Evolutionary conservation across 306 rosid genomes (phyloP).

Genomic region (Pterocarpus macrocarpus): DNA sequence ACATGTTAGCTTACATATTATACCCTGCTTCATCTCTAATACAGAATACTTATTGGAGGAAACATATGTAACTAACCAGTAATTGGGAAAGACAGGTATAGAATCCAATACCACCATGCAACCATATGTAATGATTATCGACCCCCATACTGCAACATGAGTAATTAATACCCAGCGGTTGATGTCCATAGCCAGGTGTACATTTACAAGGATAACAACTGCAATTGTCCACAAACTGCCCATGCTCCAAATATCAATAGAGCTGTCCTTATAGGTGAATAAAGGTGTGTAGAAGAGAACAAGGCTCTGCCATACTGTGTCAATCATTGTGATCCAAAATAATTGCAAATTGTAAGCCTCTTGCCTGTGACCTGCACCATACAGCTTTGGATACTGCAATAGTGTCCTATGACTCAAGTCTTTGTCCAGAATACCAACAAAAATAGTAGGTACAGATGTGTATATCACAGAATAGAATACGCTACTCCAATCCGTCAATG

Average conservation of each 20-base stretch:
- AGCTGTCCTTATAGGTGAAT: conserved; percentile 80
- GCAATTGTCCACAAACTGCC: conserved; percentile 98
- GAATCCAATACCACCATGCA: conserved; percentile 92
- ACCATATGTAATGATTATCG: conserved; percentile 82
- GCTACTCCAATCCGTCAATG: conserved; percentile 98
- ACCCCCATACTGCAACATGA: conserved; percentile 95
- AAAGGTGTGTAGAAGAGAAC: conserved; percentile 84
- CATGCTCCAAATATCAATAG: conserved; percentile 94
- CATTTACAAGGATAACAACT: conserved; percentile 91
- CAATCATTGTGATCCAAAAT: conserved; percentile 94
- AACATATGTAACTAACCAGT: conserved; percentile 75
- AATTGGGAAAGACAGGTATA: conserved; percentile 81
- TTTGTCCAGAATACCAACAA: conserved; percentile 96
- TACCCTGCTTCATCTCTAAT: conserved; percentile 24
- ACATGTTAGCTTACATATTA: conserved; percentile 48
- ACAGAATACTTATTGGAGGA: conserved; percentile 35
- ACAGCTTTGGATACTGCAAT: conserved; percentile 78
- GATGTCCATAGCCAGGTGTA: conserved; percentile 95
- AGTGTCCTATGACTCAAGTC: conserved; percentile 84
- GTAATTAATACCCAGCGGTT: conserved; percentile 82
- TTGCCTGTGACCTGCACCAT: conserved; percentile 87
- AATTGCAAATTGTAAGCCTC: conserved; percentile 88
- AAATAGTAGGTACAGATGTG: conserved; percentile 92
- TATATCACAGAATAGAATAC: conserved; percentile 93
- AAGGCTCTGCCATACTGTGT: conserved; percentile 99